Evolutionary conservation across 768 basidiomycete genomes (phyloP), one percentile per base, ranked within the genome.

Genomic region (Leccinum longicurvipes): DNA sequence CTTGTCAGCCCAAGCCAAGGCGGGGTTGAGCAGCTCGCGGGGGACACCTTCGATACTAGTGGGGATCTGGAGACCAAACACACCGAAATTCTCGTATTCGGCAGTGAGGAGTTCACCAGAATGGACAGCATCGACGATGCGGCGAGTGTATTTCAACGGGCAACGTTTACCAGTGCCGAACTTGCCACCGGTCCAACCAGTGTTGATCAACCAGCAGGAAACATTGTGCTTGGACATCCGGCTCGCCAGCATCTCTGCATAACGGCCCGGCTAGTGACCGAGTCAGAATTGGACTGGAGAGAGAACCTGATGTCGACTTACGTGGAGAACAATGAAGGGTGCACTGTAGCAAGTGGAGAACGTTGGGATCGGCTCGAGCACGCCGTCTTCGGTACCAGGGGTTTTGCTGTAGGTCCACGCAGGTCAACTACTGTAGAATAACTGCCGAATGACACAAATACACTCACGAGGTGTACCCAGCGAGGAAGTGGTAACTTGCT

Each of bases 271-370:
- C 86, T 87, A 62, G 32, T n/a, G 50, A 4, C 34, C 28, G 14
- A 48, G 42, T 49, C 32, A 67, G 57, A 58, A 46, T 17, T 9
- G 10, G 34, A 10, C 7, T 10, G 11, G 21, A 41, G 23, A 39
- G 46, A 47, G 8, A 17, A 17, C 12, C 6, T 21, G 46, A 34
- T 8, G 31, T 50, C 24, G 28, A 74, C 84, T 39, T 69, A 87
- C 86, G 74, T 97, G 96, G 54, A 97, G 90, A 63, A 98, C 88
- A 71, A 99, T 98, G 83, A 99, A 98, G n/a, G 97, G 97, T 41
- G 95, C 93, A 63, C 89, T 91, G 83, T 98, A 99, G 76, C 97
- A 98, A 29, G 95, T 98, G 19, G 94, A 97, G 84, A 99, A 99
- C 41, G 97, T 98, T 23, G 97, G 97, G 60, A 96, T 95, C 56